Conservation (phyloP, 2,329 filamentous ascomycete species). For the Rutstroemia sydowiana region DNA sequence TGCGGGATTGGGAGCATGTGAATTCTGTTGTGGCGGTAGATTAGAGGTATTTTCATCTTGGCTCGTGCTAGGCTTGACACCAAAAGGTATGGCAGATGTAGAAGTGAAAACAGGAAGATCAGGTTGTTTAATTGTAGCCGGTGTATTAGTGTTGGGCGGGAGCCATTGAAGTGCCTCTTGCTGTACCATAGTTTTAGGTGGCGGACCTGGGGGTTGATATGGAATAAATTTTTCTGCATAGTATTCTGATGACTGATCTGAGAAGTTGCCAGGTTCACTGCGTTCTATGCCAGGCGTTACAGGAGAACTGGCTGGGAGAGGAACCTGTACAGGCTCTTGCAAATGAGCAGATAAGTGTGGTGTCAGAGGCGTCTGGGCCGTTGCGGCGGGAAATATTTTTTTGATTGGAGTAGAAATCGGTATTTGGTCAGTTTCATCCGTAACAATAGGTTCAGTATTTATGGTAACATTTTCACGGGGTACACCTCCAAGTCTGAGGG, state of each 20-base stretch:
- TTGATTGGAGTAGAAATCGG: constrained; percentile 2
- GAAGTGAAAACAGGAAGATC: constrained; percentile 29
- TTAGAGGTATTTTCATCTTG: not conserved
- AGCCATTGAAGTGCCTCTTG: constrained; percentile 44
- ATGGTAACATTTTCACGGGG: constrained; percentile 1
- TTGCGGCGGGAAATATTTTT: constrained; percentile 12
- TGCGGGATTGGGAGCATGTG: not conserved
- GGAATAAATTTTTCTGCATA: constrained; percentile 41
- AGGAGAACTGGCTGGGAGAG: constrained; percentile 24
- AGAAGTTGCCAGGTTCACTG: constrained; percentile 1
- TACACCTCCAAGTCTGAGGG: constrained; percentile 10
- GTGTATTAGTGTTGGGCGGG: constrained; percentile 37
- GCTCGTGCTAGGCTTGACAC: not conserved
- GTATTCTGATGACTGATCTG: constrained; percentile 1
- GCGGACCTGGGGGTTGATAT: constrained; percentile 49
- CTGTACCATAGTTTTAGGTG: constrained; percentile 33
- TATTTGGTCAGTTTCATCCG: not conserved
- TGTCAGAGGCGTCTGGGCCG: constrained; percentile 15
- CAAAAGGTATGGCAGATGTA: constrained; percentile 28
- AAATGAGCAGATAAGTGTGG: constrained; percentile 13
- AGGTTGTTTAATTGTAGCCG: constrained; percentile 20
- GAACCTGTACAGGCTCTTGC: constrained; percentile 16
- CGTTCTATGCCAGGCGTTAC: not conserved
- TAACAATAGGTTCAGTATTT: not conserved
- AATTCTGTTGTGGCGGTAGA: not conserved